Conservation (phyloP, 305 asterid genomes). For the Euphrasia arctica region DNA sequence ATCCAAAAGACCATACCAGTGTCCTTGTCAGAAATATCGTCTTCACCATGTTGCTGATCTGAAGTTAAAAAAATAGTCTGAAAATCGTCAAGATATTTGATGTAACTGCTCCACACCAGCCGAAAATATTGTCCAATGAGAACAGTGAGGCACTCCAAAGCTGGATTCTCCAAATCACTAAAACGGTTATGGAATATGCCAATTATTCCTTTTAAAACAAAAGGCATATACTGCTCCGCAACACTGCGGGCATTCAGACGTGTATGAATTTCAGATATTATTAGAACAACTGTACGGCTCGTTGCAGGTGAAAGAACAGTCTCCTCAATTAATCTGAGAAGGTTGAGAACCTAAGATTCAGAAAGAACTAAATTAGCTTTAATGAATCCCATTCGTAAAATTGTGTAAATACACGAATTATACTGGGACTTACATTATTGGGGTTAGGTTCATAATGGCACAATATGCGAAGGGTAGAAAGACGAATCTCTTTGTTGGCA, state of each 20-base stretch:
- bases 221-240: constrained; percentile 56
- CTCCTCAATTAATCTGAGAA: constrained; percentile 71
- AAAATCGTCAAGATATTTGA: constrained; percentile 56
- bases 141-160: constrained; percentile 69
- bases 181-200: constrained; percentile 84
- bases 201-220: constrained; percentile 60
- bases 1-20: constrained; percentile 43
- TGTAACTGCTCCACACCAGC: constrained; percentile 64
- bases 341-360: constrained; percentile 61
- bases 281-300: constrained; percentile 59
- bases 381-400: constrained; percentile 15
- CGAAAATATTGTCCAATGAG: constrained; percentile 52
- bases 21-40: constrained; percentile 29
- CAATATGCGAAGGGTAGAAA: constrained; percentile 74
- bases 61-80: constrained; percentile 51
- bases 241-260: constrained; percentile 53
- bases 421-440: constrained; percentile 42
- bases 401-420: constrained; percentile 20
- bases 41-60: constrained; percentile 37
- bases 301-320: constrained; percentile 65
- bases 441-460: constrained; percentile 66
- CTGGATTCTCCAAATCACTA: constrained; percentile 69
- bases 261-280: constrained; percentile 71
- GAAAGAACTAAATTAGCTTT: constrained; percentile 20
- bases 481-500: constrained; percentile 61